These are phyloP conservation scores for Fusarium pseudograminearum DNA, from an alignment of 2,329 filamentous ascomycete genomes.

Conservation along the genomic window DNA sequence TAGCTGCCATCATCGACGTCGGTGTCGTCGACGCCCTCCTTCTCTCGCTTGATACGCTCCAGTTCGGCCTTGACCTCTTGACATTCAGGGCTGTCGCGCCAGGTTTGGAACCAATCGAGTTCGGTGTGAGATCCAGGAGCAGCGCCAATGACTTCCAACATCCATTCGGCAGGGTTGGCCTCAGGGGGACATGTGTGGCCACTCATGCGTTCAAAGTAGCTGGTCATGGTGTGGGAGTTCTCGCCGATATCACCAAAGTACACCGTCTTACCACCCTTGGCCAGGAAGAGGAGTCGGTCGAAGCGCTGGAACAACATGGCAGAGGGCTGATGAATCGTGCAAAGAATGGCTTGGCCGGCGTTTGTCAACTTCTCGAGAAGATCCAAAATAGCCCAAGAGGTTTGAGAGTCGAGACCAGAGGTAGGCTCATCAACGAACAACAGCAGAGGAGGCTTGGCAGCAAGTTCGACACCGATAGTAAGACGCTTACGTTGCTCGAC, in stretches of 20 bases:
- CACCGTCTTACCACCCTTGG: slow-evolving; percentile 79
- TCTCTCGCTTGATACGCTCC: slow-evolving; percentile 65
- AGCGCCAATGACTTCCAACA: slow-evolving; percentile 73
- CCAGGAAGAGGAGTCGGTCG: slow-evolving; percentile 82
- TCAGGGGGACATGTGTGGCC: slow-evolving; percentile 72
- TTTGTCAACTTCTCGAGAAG: slow-evolving; percentile 90
- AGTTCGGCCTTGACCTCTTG: slow-evolving; percentile 67
- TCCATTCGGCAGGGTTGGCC: slow-evolving; percentile 87
- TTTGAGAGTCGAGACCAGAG: slow-evolving; percentile 92
- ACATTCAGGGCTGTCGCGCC: slow-evolving; percentile 70
- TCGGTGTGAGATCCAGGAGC: slow-evolving; percentile 72
- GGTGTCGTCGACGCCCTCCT: slow-evolving; percentile 50
- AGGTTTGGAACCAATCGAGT: slow-evolving; percentile 74
- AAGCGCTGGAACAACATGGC: slow-evolving; percentile 95
- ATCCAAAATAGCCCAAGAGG: slow-evolving; percentile 91
- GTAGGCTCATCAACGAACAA: slow-evolving; percentile 96
- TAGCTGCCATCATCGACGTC: slow-evolving; percentile 62
- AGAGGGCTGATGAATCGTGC: slow-evolving; percentile 97
- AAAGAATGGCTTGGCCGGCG: slow-evolving; percentile 92
- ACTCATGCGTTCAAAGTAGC: slow-evolving; percentile 82
- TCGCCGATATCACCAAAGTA: slow-evolving; percentile 86
- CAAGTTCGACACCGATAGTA: slow-evolving; percentile 95
- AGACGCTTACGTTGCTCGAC: slow-evolving; percentile 79
- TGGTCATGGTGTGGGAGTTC: slow-evolving; percentile 74
- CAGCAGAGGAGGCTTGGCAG: slow-evolving; percentile 88